These are phyloP conservation scores for Parathielavia hyrcaniae DNA, from an alignment of 495 filamentous ascomycete genomes.

Conservation along the genomic window DNA sequence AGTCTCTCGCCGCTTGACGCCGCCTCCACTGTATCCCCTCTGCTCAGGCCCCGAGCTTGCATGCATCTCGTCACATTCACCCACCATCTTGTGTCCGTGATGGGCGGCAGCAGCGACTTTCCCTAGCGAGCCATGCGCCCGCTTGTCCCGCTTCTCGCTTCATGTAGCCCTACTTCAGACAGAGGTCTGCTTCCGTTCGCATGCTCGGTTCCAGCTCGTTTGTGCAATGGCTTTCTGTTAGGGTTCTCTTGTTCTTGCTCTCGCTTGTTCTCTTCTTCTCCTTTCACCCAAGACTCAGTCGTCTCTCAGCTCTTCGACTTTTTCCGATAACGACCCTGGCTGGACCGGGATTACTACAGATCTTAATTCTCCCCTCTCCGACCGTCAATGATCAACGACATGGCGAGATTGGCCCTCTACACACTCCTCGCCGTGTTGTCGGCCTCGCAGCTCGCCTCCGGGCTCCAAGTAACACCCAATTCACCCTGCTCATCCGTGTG, in stretches of 20 bases:
- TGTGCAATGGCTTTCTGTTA: background rate
- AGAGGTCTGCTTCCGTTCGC: background rate
- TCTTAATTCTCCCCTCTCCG: background rate
- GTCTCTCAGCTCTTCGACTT: background rate
- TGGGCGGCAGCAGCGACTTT: slow-evolving; percentile 12
- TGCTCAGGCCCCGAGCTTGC: background rate
- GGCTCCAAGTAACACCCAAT: slow-evolving; percentile 46
- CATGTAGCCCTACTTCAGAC: background rate
- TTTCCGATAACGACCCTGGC: slow-evolving; percentile 7
- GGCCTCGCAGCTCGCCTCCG: slow-evolving; percentile 22
- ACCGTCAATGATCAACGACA: slow-evolving; percentile 11
- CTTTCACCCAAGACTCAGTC: background rate
- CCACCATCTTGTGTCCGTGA: background rate
- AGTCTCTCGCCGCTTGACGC: background rate
- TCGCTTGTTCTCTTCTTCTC: slow-evolving; percentile 10
- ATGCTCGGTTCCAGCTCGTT: background rate
- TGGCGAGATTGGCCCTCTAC: slow-evolving; percentile 16
- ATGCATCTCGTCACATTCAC: slow-evolving; percentile 17
- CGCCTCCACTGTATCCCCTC: slow-evolving; percentile 11
- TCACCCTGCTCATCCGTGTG: slow-evolving; percentile 48
- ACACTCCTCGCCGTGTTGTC: slow-evolving; percentile 25
- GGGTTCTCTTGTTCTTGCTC: background rate
- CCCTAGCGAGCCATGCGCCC: background rate
- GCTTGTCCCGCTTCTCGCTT: background rate
- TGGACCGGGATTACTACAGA: slow-evolving; percentile 20